These are phyloP conservation scores for Ogataea pilisensis DNA, from an alignment of 805 yeast genomes.

Conservation along the genomic window DNA sequence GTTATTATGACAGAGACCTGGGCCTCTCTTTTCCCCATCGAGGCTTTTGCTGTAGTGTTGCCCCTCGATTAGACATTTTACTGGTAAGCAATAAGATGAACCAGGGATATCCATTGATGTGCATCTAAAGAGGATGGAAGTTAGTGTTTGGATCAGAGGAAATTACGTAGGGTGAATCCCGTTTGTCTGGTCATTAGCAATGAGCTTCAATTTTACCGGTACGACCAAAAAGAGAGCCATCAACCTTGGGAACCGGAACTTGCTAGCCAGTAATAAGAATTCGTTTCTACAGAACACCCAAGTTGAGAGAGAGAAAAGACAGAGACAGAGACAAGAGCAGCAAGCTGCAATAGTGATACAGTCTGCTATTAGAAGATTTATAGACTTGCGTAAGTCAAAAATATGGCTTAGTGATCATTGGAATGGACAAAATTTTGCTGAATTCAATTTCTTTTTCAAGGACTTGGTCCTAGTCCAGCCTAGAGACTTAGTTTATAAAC, in stretches of 20 bases:
- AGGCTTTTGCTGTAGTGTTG: no score
- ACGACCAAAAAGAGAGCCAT: slow-evolving; percentile 35
- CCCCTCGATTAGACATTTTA: no score
- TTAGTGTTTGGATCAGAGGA: no score
- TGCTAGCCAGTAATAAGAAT: slow-evolving; percentile 31
- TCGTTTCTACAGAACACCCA: slow-evolving; percentile 60
- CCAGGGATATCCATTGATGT: no score
- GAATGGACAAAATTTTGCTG: slow-evolving; percentile 22
- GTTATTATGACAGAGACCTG: not conserved
- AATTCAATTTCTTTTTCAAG: slow-evolving; percentile 30
- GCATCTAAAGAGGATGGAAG: no score
- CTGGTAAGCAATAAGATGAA: no score
- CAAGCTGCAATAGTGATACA: slow-evolving; percentile 52
- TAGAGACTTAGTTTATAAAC: slow-evolving; percentile 3
- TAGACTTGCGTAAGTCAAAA: slow-evolving; percentile 31
- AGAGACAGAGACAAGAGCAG: slow-evolving; percentile 45
- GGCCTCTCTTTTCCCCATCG: no score
- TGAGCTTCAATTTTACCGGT: slow-evolving; percentile 33
- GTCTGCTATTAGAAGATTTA: slow-evolving; percentile 37
- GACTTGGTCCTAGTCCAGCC: slow-evolving; percentile 12
- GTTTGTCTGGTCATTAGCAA: no score
- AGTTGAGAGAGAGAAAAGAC: slow-evolving; percentile 63
- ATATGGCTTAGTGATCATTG: slow-evolving; percentile 16
- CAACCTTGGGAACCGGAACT: slow-evolving; percentile 42
- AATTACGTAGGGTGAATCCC: no score